A percentile compares a stretch with the other conserved stretches of the same genome.
Evolutionary conservation across 2,329 filamentous ascomycete genomes (phyloP).

Genomic region (Sporothrix euskadiensis): DNA sequence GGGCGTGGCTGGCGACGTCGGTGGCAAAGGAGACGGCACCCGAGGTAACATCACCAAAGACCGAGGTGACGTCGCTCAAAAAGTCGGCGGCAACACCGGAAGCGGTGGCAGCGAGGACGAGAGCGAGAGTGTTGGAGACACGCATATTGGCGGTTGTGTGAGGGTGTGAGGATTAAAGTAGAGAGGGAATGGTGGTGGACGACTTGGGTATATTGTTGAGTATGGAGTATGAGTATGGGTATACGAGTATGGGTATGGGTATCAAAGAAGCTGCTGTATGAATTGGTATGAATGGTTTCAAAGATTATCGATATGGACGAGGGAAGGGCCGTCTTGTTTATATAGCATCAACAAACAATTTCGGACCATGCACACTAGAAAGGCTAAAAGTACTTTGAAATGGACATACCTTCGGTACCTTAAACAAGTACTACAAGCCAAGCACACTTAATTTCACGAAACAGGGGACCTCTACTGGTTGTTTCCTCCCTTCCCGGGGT

Average conservation of each 20-base stretch:
- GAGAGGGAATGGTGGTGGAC: neutral
- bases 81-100: neutral
- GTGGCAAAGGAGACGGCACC: neutral
- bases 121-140: neutral
- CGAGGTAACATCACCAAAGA: neutral
- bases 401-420: too few relatives aligned
- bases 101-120: neutral
- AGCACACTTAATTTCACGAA: neutral
- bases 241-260: neutral
- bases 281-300: neutral
- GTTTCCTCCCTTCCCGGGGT: neutral
- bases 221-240: neutral
- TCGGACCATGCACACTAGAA: neutral
- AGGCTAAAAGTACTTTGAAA: neutral
- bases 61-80: neutral
- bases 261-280: neutral
- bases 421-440: neutral
- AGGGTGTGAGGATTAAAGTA: neutral
- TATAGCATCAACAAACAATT: neutral
- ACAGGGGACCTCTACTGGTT: neutral
- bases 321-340: neutral
- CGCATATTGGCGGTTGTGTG: neutral
- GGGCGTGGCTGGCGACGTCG: neutral
- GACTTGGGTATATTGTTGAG: neutral
- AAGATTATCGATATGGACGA: neutral